Conservation (phyloP, 257 asterid genomes). For the Solanum lycopersicoides region DNA sequence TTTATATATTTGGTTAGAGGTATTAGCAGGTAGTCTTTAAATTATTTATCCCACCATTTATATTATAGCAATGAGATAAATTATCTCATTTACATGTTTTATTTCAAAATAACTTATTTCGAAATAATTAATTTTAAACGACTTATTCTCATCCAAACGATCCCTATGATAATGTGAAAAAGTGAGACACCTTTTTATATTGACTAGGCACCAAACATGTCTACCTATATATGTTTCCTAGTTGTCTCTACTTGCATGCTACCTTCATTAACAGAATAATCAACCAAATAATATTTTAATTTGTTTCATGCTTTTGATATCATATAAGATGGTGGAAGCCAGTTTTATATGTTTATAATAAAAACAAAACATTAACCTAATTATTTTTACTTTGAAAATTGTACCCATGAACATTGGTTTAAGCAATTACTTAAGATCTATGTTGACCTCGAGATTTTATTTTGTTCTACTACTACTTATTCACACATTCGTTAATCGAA, state of each 20-base stretch:
- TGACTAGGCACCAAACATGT: conserved; percentile 12
- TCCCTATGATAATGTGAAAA: conserved; percentile 2
- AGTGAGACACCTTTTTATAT: conserved; percentile 29
- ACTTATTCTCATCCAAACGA: no score
- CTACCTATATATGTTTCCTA: conserved; percentile 3
- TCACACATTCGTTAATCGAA: neutral
- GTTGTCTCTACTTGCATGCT: neutral
- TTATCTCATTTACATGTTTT: no score
- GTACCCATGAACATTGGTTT: neutral
- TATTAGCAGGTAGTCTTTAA: no score
- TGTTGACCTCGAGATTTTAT: neutral
- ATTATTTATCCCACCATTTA: no score
- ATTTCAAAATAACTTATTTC: no score
- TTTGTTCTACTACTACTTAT: neutral
- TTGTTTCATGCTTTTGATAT: neutral
- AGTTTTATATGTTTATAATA: neutral
- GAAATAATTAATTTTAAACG: no score
- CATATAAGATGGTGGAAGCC: neutral
- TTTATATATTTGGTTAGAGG: no score
- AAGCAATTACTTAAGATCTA: neutral
- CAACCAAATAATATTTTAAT: neutral
- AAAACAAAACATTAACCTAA: neutral
- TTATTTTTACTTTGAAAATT: neutral
- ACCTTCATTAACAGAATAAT: neutral
- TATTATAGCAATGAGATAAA: no score